Evolutionary conservation across 176 grass and related monocot species (phyloP), one percentile per base, ranked within the genome.

Genomic region (Stipa capillata): DNA sequence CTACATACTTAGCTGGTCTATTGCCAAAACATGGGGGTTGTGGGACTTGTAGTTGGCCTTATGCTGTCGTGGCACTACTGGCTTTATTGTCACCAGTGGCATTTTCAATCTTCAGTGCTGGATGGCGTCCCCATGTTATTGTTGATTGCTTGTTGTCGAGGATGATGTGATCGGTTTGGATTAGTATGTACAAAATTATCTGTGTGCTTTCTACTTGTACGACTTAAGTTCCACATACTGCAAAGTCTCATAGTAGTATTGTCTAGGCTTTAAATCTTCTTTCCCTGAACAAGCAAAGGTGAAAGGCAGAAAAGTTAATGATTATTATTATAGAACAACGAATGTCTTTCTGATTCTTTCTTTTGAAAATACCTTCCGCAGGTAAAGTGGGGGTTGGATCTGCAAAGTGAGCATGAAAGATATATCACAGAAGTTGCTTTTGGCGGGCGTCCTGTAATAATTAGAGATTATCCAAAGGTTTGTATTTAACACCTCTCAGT

Each of bases 361-460:
- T 61, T 25, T 0, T 43, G 14, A 18, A 36, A 59, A 80, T 61
- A 59, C 49, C 51, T 49, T 69, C 53, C 40, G 48, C 55, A 98
- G 96, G 96, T 95, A 60, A 93, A 93, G 36, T 98, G 96, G 96
- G 92, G 96, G 35, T 78, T 93, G 88, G 96, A 98, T 81, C 87
- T 98, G 86, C 96, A 95, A 95, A 98, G 96, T 83, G 96, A 98
- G 74, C 92, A 98, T 84, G 96, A 98, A 77, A 90, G 92, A 87
- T 98, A 93, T 77, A 93, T 98, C 90, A 98, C 96, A 77, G 96
- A 98, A 85, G 84, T 90, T 84, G 96, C 74, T 76, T 98, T 93
- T 81, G 92, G 86, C 51, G 92, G 96, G 14, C 84, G 84, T 24
- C 96, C 92, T 66, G 96, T 98, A 79, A 98, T 98, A 83, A 93